Percentiles rank a stretch among this genome's conserved stretches.
phyloP scores from a whole-genome alignment of 1,284 basidiomycete genomes.

The Marasmius sp. region DNA sequence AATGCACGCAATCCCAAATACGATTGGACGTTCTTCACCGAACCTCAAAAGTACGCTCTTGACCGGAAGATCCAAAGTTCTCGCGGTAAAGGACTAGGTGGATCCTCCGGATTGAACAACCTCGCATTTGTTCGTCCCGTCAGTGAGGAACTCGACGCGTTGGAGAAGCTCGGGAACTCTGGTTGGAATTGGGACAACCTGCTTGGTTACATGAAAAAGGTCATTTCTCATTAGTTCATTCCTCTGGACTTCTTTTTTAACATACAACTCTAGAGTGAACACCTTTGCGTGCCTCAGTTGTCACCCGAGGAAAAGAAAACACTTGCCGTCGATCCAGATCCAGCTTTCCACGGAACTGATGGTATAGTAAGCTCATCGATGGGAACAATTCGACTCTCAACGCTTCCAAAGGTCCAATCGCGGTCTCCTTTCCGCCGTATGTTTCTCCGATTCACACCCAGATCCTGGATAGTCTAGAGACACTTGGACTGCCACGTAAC shows the following conservation, averaged over 20 bases:
- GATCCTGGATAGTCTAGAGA: slow-evolving; percentile 3
- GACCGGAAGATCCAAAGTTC: slow-evolving; percentile 1
- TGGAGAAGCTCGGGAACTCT: slow-evolving; percentile 4
- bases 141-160: slow-evolving; percentile 3
- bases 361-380: not conserved
- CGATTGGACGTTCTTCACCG: slow-evolving; percentile 6
- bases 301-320: not conserved
- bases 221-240: not conserved
- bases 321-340: not conserved
- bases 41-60: slow-evolving; percentile 1
- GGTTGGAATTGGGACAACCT: slow-evolving; percentile 13
- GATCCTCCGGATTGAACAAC: slow-evolving; percentile 3
- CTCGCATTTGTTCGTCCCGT: not conserved
- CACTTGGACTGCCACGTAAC: slow-evolving; percentile 7
- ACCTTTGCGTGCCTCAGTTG: not conserved
- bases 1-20: not conserved
- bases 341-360: slow-evolving; percentile 2
- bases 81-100: slow-evolving; percentile 5
- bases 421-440: slow-evolving; percentile 3
- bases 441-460: slow-evolving; percentile 1
- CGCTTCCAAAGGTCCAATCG: not conserved
- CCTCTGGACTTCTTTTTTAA: not conserved
- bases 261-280: not conserved
- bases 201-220: slow-evolving; percentile 9
- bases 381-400: not conserved